Evolutionary conservation across 805 yeast species (phyloP), one percentile per base, ranked within the genome.

Genomic region (Yarrowia phangngaensis): DNA sequence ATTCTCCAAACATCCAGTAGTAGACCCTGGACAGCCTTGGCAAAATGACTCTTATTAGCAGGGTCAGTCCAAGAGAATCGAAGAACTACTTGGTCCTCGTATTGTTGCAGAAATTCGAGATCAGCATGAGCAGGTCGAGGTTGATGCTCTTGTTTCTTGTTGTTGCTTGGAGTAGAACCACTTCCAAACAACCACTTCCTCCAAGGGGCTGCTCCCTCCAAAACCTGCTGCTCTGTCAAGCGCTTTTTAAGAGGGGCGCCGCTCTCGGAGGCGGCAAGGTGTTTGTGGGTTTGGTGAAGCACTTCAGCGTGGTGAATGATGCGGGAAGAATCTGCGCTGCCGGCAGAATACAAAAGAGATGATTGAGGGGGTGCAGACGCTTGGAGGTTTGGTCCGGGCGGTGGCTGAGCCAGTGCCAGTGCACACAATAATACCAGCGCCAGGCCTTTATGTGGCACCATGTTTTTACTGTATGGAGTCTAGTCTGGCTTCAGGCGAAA

Each of bases 71-170:
- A 69, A 19, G 56, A 51, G 16, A 78, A 58, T 52, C 83, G 62
- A 13, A 75, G 56, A 13, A 79, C 79, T 36, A 65, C 63, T 23
- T 74, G 69, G 22, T 63, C 66, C 19, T 58, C 58, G 55, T 76
- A 76, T 32, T 67, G 70, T 0, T 55, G 22, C 35, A 76, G 41
- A 17, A 45, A 33, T 24, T 31, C 38, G 14, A 45, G 14, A 8
- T 45, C 61, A 53, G 71, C 64, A 8, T 73, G 40, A 16, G 52
- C 41, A 13, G 27, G 29, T 3, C 26, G 45, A 23, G 51, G 6
- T 14, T 22, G 40, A 14, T 26, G 15, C 9, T 29, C 29, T 7
- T 41, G n/a, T 14, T 12, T 4, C 29, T 24, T 15, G n/a, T 15
- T n/a, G 26, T 26, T 13, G 20, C n/a, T n/a, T n/a, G n/a, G n/a